Base-by-base conservation (phyloP, 495 filamentous ascomycete genomes). In the Eremomyces bilateralis region DNA sequence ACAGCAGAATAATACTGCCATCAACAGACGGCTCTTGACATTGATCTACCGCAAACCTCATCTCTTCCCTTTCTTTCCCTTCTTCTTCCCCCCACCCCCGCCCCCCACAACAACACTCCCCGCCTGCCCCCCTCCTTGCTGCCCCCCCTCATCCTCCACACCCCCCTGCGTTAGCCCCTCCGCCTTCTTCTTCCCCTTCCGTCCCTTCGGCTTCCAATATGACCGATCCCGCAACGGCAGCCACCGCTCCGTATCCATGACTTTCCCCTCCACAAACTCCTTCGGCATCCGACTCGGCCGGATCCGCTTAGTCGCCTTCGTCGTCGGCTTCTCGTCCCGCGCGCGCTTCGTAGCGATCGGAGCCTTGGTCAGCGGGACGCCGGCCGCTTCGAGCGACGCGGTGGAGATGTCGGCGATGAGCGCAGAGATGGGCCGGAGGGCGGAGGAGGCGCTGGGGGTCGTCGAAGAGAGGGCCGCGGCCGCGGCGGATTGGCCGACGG, bases 171-270 rank as follows among this genome's bases (percentile, higher is more conserved):
- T 93, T 22, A 16, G 59, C 29, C 76, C 78, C 18, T 65, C 67
- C 12, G 65, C 71, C 49, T 70, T 73, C 60, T 76, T 79, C 63
- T 80, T 84, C 8, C 80, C 80, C 63, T 91, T 94, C 52, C 72
- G 75, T 8, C 83, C 82, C 57, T 90, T 91, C 11, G 84, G 84
- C 33, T 75, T 59, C 56, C 92, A 99, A 29, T 67, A 74, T 42
- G 78, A 90, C 12, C 88, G 65, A 47, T 99, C 88, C 32, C 73
- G 66, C 37, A 95, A 58, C 16, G 88, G 85, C 38, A 95, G 54
- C 88, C 88, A 99, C 32, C 88, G 59, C 55, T 99, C 90, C 1
- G 79, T 74, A 47, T 95, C 88, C 4, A 77, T 61, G 29, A 66
- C 69, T 62, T 82, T 92, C 45, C 58, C 65, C 22, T 64, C 53